A percentile compares a stretch with the other conserved stretches of the same genome.
These are phyloP conservation scores for Populus nigra DNA, from an alignment of 345 rosid genomes.

Conservation along the genomic window DNA sequence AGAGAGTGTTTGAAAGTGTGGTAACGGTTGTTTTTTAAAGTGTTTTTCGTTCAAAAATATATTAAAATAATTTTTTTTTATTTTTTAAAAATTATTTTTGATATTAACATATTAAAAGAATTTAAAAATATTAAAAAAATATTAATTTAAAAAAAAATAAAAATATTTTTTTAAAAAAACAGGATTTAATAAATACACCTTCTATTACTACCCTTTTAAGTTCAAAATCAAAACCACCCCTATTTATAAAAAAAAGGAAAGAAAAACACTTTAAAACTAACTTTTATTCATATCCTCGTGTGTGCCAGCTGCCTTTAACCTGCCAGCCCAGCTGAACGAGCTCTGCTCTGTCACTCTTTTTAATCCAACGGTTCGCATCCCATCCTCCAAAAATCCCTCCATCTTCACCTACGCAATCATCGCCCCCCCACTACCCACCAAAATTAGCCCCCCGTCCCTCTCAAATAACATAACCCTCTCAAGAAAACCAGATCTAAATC, in stretches of 20 bases:
- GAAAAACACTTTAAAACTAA: not conserved
- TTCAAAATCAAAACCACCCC: conserved; percentile 14
- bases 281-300: conserved; percentile 17
- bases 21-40: too few relatives aligned
- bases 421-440: conserved; percentile 34
- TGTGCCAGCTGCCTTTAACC: conserved; percentile 22
- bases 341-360: conserved; percentile 2
- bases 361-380: conserved; percentile 53
- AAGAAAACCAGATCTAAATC: conserved; percentile 12
- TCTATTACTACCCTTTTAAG: too few relatives aligned
- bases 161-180: too few relatives aligned
- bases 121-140: too few relatives aligned
- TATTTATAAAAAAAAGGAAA: not conserved
- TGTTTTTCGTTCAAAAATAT: too few relatives aligned
- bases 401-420: conserved; percentile 47
- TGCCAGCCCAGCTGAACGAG: not conserved
- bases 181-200: too few relatives aligned
- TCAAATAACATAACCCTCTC: not conserved
- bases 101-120: too few relatives aligned
- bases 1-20: too few relatives aligned
- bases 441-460: conserved; percentile 25
- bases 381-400: conserved; percentile 27
- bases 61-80: too few relatives aligned
- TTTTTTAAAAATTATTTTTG: too few relatives aligned
- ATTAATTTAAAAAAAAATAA: too few relatives aligned